Conservation (phyloP, 768 basidiomycete species). For the Tulasnella sp. region DNA sequence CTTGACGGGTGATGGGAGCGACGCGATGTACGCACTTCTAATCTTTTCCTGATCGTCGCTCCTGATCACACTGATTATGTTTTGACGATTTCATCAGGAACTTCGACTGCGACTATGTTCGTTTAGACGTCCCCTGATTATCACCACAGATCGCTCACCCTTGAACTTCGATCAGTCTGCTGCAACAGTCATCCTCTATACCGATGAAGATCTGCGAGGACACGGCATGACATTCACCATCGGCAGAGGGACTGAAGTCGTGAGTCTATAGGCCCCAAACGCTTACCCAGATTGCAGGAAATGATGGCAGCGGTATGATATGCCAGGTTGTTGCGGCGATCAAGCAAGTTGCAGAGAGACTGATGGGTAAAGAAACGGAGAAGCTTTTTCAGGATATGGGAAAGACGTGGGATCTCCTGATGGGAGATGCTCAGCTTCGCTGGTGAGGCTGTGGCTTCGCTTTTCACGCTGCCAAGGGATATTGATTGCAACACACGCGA, state of each 20-base stretch:
- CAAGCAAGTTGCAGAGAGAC: slow-evolving; percentile 29
- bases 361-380: slow-evolving; percentile 31
- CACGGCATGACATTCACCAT: slow-evolving; percentile 27
- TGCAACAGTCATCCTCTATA: slow-evolving; percentile 73
- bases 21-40: slow-evolving; percentile 26
- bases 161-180: slow-evolving; percentile 41
- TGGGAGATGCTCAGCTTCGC: slow-evolving; percentile 32
- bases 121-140: slow-evolving; percentile 27
- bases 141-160: slow-evolving; percentile 22
- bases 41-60: no score
- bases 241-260: slow-evolving; percentile 33
- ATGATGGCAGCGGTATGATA: neutral
- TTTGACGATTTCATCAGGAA: slow-evolving; percentile 19
- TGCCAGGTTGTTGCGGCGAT: slow-evolving; percentile 10
- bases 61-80: neutral
- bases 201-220: neutral
- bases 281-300: neutral
- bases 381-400: slow-evolving; percentile 33
- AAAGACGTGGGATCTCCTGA: slow-evolving; percentile 30
- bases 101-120: slow-evolving; percentile 32
- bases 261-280: slow-evolving; percentile 25
- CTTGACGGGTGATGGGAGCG: slow-evolving; percentile 31
- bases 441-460: slow-evolving; percentile 22
- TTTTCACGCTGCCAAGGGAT: neutral
- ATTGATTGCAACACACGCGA: neutral